Evolutionary conservation across 2,329 filamentous ascomycete species (phyloP).

Genomic region (Fusarium guadeloupense): DNA sequence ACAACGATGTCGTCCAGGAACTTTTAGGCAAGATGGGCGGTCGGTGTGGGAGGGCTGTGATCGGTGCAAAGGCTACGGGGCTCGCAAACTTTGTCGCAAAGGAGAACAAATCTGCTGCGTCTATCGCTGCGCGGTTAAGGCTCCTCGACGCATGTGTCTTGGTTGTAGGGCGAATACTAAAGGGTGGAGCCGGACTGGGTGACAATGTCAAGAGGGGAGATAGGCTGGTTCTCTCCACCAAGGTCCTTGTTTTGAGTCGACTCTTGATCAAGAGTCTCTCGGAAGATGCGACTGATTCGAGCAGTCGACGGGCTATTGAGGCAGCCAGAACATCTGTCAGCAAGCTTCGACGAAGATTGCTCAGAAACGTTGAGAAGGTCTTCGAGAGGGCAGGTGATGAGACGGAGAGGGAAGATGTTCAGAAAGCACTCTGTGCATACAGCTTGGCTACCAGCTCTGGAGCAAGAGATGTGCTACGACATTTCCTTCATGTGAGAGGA

Average conservation of each 20-base stretch:
- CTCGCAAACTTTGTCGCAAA: constrained; percentile 57
- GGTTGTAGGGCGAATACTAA: constrained; percentile 60
- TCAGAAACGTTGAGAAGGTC: constrained; percentile 74
- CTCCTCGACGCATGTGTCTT: constrained; percentile 63
- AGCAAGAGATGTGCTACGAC: constrained; percentile 77
- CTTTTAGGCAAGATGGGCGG: constrained; percentile 77
- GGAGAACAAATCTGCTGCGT: constrained; percentile 42
- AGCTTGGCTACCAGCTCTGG: constrained; percentile 84
- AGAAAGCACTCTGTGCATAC: constrained; percentile 82
- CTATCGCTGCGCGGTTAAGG: constrained; percentile 55
- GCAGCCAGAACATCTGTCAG: constrained; percentile 71
- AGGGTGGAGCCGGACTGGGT: constrained; percentile 47
- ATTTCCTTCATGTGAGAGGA: constrained; percentile 79
- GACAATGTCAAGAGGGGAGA: constrained; percentile 54
- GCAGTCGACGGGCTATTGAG: constrained; percentile 59
- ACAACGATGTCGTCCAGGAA: constrained; percentile 78
- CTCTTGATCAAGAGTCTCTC: constrained; percentile 78
- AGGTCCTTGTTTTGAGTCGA: constrained; percentile 78
- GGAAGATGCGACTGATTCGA: constrained; percentile 52
- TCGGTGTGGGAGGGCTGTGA: constrained; percentile 76
- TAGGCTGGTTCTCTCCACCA: constrained; percentile 68
- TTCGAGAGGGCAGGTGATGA: constrained; percentile 69
- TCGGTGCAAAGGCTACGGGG: constrained; percentile 72
- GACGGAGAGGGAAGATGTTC: constrained; percentile 61
- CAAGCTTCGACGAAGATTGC: constrained; percentile 68